A percentile compares a stretch with the other conserved stretches of the same genome.
phyloP scores from a whole-genome alignment of 1,284 basidiomycete genomes.

The Singerocomus rubriflavus region DNA sequence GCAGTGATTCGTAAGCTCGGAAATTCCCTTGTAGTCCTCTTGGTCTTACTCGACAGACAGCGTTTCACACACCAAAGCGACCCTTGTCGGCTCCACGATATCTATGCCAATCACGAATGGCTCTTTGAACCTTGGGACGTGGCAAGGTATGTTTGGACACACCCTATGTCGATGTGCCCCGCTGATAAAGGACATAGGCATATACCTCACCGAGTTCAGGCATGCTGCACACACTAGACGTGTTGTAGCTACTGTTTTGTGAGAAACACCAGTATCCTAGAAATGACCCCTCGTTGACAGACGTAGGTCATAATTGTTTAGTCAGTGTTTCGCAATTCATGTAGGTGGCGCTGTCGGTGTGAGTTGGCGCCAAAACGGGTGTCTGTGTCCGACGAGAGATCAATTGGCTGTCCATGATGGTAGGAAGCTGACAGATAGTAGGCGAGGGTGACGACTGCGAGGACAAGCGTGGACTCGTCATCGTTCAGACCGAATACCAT shows the following conservation, averaged over 20 bases:
- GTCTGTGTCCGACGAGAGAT: not conserved
- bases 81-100: constrained; percentile 78
- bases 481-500: not conserved
- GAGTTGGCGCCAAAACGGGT: not conserved
- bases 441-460: not conserved
- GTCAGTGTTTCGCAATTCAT: not conserved
- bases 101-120: constrained; percentile 85
- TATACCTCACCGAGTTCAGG: constrained; percentile 82
- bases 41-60: constrained; percentile 35
- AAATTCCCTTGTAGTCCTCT: constrained; percentile 1
- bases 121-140: constrained; percentile 81
- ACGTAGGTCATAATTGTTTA: constrained; percentile 11
- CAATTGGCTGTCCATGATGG: not conserved
- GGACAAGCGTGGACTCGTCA: not conserved
- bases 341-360: not conserved
- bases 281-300: not conserved
- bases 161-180: not conserved
- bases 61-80: constrained; percentile 88
- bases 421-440: not conserved
- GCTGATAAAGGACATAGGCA: constrained; percentile 44
- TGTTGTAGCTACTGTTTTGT: constrained; percentile 84
- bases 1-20: constrained; percentile 66
- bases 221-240: constrained; percentile 60
- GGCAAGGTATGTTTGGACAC: constrained; percentile 64
- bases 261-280: constrained; percentile 26